Conservation (phyloP, 352 stramenopile genomes). For the Pythium vanterpoolii region DNA sequence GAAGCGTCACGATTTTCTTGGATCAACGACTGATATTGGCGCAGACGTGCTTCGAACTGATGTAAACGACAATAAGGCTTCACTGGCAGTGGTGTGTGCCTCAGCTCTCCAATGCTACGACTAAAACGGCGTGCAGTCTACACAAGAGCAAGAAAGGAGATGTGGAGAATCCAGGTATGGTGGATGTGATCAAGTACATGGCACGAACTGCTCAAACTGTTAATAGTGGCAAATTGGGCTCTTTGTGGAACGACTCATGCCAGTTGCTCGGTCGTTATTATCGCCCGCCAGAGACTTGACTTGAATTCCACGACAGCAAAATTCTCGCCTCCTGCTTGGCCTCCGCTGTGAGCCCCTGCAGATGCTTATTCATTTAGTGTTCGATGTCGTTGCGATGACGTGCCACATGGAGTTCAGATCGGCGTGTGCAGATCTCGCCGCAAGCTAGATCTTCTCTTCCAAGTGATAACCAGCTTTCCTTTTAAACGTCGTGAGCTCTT, state of each 20-base stretch:
- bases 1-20: slow-evolving; percentile 17
- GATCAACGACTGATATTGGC: slow-evolving; percentile 17
- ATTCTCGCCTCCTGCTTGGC: too few species aligned
- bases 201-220: not conserved
- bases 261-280: not conserved
- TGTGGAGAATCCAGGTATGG: not conserved
- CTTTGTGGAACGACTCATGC: not conserved
- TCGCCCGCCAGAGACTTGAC: not conserved
- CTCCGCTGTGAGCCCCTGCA: too few species aligned
- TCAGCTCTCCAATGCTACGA: slow-evolving; percentile 22
- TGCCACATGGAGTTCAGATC: too few species aligned
- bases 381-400: too few species aligned
- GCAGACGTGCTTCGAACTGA: slow-evolving; percentile 23
- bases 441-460: too few species aligned
- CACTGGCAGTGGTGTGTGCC: slow-evolving; percentile 24
- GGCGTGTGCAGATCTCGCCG: too few species aligned
- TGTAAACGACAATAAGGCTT: slow-evolving; percentile 14
- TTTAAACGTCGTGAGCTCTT: too few species aligned
- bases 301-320: too few species aligned
- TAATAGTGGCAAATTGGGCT: not conserved
- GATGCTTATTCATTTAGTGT: too few species aligned
- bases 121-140: slow-evolving; percentile 8
- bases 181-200: not conserved
- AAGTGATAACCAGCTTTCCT: too few species aligned
- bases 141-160: not conserved